Base-by-base conservation (phyloP, 108 stramenopile genomes). In the Pseudonitzschia delicatissima region DNA sequence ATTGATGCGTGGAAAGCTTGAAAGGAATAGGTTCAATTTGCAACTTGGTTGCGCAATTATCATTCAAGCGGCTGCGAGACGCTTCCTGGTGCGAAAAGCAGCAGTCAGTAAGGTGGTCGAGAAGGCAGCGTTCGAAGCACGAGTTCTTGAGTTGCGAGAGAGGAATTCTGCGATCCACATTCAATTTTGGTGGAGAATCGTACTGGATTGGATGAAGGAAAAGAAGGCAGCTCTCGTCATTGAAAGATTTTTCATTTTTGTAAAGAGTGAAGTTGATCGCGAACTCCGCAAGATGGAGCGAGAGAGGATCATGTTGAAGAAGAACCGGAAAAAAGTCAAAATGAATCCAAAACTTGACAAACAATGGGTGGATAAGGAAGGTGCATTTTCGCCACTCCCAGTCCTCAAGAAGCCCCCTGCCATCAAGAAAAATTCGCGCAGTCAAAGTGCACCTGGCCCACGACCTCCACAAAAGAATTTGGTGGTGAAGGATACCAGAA, bases 211-310 rank as follows among this genome's bases (percentile, higher is more conserved):
- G 37, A 65, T 63, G 13, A 87, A 77, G 36, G 79, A 81, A 57
- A 73, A 80, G 44, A 53, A 68, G 45, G 90, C 90, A 37, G 90
- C 90, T 21, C 58, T 80, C 13, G 72, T 82, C 2, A 92, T 92
- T 42, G 82, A 92, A 52, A 57, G 85, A 21, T 92, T 92, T 57
- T 92, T 92, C 70, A 72, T 82, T 27, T 68, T 53, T 63, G 86
- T 92, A 9, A 82, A 80, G 62, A 64, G 52, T 44, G 90, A 88
- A 62, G 87, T 92, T 34, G 84, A 87, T 11, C 59, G 71, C 39
- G 87, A 92, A 75, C 79, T 88, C 44, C 45, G 49, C 45, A 78
- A 71, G 17, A 78, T 77, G 26, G 66, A 64, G 59, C 57, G 70
- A 53, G 73, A 73, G 29, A 74, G 60, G 32, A 50, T 74, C 31